phyloP scores from a whole-genome alignment of 2,329 filamentous ascomycete species.

The Trichoderma simmonsii region DNA sequence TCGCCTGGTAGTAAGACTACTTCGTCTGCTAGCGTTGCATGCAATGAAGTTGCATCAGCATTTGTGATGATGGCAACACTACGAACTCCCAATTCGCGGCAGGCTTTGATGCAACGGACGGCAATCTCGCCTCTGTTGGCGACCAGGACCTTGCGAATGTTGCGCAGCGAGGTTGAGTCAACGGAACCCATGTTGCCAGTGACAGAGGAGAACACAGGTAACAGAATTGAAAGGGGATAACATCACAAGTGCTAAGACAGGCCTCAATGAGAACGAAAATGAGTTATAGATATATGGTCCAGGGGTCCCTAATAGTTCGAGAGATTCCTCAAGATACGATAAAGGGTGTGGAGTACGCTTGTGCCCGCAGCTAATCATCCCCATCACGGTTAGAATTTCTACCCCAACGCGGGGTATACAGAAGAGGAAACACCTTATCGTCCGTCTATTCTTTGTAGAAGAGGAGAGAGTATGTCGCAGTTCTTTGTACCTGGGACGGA shows the following conservation, averaged over 20 bases:
- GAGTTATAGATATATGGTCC: background rate
- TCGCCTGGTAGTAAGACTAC: background rate
- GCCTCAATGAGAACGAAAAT: background rate
- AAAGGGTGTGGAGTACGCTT: background rate
- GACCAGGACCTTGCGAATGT: slow-evolving; percentile 39
- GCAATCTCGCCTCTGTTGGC: slow-evolving; percentile 76
- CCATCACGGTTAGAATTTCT: background rate
- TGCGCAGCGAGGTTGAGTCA: background rate
- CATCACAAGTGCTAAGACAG: background rate
- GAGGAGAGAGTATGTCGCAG: background rate
- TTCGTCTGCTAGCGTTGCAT: background rate
- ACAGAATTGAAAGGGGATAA: background rate
- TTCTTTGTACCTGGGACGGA: background rate
- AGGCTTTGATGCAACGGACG: slow-evolving; percentile 56
- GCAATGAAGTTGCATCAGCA: background rate
- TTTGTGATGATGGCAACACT: background rate
- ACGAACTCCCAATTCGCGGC: background rate
- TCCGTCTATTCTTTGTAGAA: no score
- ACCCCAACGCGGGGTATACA: background rate
- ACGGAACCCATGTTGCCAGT: background rate
- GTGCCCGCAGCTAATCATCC: background rate
- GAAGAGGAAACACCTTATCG: background rate
- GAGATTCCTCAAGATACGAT: background rate
- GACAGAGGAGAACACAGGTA: background rate
- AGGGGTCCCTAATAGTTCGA: background rate